Evolutionary conservation across 305 asterid genomes (phyloP).

Genomic region (Fraxinus velutina): DNA sequence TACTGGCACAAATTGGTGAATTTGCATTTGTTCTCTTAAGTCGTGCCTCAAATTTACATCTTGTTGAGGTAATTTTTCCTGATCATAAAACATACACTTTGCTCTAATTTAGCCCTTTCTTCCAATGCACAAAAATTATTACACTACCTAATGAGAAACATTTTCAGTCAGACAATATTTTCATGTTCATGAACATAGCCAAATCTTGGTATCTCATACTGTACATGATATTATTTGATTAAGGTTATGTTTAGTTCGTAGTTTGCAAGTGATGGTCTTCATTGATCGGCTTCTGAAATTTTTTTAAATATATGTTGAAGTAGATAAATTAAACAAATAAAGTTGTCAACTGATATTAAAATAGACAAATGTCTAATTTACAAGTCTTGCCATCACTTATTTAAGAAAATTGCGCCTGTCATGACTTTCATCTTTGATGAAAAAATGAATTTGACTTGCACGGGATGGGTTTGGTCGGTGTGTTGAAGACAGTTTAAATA

Average conservation of each 20-base stretch:
- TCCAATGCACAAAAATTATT: background rate
- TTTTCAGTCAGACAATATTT: constrained; percentile 6
- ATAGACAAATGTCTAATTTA: background rate
- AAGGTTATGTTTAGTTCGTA: background rate
- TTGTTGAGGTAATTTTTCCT: constrained; percentile 61
- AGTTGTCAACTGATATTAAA: background rate
- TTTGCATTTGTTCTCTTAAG: constrained; percentile 93
- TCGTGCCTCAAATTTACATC: constrained; percentile 87
- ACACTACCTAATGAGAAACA: background rate
- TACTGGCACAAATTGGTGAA: constrained; percentile 96
- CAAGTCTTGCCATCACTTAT: background rate
- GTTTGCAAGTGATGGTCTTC: background rate
- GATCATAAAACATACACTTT: background rate
- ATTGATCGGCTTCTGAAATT: background rate
- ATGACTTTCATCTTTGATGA: background rate
- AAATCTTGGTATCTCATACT: background rate
- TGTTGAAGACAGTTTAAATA: background rate
- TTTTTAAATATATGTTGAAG: background rate
- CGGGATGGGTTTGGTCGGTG: too few species aligned
- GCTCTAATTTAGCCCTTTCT: background rate
- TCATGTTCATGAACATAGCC: background rate
- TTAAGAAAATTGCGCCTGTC: background rate
- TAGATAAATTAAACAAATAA: background rate
- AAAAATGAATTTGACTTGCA: background rate
- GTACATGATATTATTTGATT: background rate